These are phyloP conservation scores for Colletotrichum tropicale DNA, from an alignment of 2,329 filamentous ascomycete species.

Conservation along the genomic window DNA sequence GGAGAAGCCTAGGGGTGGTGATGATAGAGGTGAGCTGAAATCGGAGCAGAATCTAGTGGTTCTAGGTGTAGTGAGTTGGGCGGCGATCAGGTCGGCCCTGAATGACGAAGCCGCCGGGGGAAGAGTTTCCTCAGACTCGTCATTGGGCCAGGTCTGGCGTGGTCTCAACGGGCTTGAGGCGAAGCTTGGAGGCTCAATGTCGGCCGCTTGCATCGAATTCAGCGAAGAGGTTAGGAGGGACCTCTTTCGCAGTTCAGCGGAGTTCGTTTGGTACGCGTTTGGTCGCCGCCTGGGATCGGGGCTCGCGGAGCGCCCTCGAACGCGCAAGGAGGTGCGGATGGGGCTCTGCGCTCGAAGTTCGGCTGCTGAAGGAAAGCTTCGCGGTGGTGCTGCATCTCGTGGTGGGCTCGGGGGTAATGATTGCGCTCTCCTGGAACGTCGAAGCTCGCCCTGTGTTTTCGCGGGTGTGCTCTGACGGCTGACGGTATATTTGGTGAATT, in stretches of 20 bases:
- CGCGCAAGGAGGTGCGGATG: conserved; percentile 24
- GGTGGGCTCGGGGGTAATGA: conserved; percentile 1
- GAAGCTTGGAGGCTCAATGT: background rate
- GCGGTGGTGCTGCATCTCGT: background rate
- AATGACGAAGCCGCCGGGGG: background rate
- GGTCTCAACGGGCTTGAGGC: background rate
- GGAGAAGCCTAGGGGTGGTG: conserved; percentile 34
- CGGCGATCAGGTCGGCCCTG: background rate
- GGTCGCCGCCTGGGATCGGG: background rate
- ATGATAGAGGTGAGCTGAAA: conserved; percentile 41
- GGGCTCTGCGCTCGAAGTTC: conserved; percentile 2
- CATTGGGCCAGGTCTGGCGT: background rate
- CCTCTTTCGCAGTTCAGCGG: conserved; percentile 4
- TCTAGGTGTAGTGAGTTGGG: background rate
- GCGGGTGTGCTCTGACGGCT: background rate
- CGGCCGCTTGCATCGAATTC: background rate
- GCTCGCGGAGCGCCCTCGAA: background rate
- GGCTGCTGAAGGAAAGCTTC: conserved; percentile 2
- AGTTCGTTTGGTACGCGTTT: conserved; percentile 1
- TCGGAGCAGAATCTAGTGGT: background rate
- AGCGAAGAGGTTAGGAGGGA: background rate
- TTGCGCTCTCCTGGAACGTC: background rate
- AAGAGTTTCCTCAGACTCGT: background rate
- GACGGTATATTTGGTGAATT: background rate
- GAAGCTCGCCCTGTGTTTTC: background rate